These are phyloP conservation scores for Rhododendron kiyosumense DNA, from an alignment of 148 eudicot species.

Conservation along the genomic window DNA sequence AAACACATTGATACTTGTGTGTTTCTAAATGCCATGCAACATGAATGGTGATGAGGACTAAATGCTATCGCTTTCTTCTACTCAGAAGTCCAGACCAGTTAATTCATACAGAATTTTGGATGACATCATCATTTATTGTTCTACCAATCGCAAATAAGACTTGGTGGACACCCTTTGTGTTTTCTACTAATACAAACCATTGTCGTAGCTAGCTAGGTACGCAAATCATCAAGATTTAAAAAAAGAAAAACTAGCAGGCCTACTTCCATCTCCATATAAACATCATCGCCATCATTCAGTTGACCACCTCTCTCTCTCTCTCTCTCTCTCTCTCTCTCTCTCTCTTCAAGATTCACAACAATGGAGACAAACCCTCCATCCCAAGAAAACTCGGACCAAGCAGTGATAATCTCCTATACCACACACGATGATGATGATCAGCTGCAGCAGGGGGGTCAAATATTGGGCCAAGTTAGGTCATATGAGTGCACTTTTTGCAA, in stretches of 20 bases:
- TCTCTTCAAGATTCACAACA: neutral
- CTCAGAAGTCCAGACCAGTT: too few relatives aligned
- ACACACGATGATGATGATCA: neutral
- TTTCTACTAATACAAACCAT: too few relatives aligned
- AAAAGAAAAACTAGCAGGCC: neutral
- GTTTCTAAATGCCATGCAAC: neutral
- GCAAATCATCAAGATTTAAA: neutral
- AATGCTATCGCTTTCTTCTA: neutral
- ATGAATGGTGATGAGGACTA: neutral
- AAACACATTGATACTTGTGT: too few relatives aligned
- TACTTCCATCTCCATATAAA: neutral
- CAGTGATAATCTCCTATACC: neutral
- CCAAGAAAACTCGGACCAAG: slow-evolving; percentile 8
- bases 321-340: neutral
- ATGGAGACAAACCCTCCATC: neutral
- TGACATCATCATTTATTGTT: neutral
- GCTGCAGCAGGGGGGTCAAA: neutral
- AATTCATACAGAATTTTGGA: too few relatives aligned
- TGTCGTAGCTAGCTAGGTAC: too few relatives aligned
- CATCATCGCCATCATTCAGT: neutral
- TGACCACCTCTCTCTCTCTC: neutral
- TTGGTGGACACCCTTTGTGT: neutral
- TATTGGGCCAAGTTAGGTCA: neutral
- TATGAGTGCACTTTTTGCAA: slow-evolving; percentile 16
- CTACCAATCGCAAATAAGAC: neutral